Base-by-base conservation (phyloP, 2,329 filamentous ascomycete species). In the Exserohilum turcica region DNA sequence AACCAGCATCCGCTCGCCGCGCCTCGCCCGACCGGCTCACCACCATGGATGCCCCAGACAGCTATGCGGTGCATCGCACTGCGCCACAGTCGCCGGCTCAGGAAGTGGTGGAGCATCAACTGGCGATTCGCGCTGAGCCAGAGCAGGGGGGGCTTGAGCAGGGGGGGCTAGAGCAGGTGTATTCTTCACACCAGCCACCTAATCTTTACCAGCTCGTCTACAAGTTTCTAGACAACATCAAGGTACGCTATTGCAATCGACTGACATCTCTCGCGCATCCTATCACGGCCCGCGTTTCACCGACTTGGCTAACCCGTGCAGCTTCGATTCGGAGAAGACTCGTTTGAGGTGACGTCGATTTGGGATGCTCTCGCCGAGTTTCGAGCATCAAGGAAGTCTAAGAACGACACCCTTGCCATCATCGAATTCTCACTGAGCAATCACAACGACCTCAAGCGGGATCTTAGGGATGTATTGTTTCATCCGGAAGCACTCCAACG, bases 401-500 rank as follows among this genome's bases (percentile, higher is more conserved):
- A 73, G 49, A 54, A 48, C 21, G 52, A 66, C 6, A 59, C 62
- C 2, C 48, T 65, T 28, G 45, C 44, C 10, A 54, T 47, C 4
- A 67, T 73, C 31, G 35, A 54, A 5, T 19, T 59, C 8, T 54
- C 57, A n/a, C 47, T 73, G 7, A 54, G 55, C 19, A 42, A 54
- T 9, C 48, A 66, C 15, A 5, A 48, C 13, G 59, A 68, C 45
- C 65, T 73, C 42, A 61, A 56, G 24, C 47, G 62, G n/a, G 59
- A 61, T 3, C 48, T 72, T 1, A 39, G 59, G 49, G 52, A 62
- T 8, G 46, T 72, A 3, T 43, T 72, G 10, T 47, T 61, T 29
- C 65, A 70, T n/a, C 40, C 55, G 35, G 65, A 66, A 16, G 61
- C 66, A 6, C 42, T 48, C 8, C 66, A 67, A 67, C 56, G 45